Conservation (phyloP, 441 rosid species). For the Pelargonium citronellum region DNA sequence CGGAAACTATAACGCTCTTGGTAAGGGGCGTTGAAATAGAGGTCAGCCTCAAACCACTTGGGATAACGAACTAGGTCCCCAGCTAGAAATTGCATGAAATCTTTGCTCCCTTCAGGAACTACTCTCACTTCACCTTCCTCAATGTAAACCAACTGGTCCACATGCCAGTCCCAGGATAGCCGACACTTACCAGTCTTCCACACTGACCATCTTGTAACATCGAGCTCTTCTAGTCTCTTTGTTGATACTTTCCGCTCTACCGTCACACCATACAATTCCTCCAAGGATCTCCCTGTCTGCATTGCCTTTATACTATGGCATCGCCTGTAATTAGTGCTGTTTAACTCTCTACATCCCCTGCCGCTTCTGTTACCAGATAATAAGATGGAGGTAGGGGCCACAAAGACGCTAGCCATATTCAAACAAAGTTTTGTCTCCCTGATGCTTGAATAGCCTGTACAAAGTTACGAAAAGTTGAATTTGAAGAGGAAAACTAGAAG, state of each 20-base stretch:
- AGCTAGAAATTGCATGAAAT: conserved; percentile 69
- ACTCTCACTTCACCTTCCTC: conserved; percentile 97
- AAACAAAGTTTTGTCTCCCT: not conserved
- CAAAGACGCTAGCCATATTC: conserved; percentile 40
- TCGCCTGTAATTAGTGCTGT: conserved; percentile 16
- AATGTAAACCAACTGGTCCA: conserved; percentile 82
- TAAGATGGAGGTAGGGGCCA: conserved; percentile 34
- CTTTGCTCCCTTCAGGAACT: conserved; percentile 75
- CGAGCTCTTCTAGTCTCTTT: conserved; percentile 53
- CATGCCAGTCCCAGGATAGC: conserved; percentile 94
- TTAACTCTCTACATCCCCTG: conserved; percentile 11
- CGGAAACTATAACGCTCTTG: conserved; percentile 76
- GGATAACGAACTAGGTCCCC: conserved; percentile 95
- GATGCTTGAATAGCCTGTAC: not conserved
- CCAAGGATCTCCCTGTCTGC: conserved; percentile 57
- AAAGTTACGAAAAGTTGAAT: too few species aligned
- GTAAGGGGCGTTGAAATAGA: conserved; percentile 77
- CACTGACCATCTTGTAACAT: conserved; percentile 81
- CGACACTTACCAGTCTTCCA: conserved; percentile 87
- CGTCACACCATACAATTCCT: conserved; percentile 71
- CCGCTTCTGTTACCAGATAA: conserved; percentile 30
- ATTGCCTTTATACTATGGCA: conserved; percentile 42
- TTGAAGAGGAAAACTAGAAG: not conserved
- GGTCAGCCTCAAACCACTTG: conserved; percentile 94
- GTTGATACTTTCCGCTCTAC: conserved; percentile 62